phyloP scores from a whole-genome alignment of 495 filamentous ascomycete species.

The Penicillium coffeae region DNA sequence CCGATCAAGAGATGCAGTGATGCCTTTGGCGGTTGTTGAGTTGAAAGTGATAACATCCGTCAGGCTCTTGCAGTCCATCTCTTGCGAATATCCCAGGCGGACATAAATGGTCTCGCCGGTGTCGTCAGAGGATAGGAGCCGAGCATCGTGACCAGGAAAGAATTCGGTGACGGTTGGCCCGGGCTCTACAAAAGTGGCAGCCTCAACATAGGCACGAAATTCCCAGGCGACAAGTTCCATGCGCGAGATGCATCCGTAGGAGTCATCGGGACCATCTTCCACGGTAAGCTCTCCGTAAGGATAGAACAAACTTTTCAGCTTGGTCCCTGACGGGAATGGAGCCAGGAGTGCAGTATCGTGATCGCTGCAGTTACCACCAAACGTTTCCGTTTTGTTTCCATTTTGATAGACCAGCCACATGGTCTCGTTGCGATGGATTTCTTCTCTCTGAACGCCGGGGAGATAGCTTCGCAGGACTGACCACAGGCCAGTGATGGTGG shows the following conservation, averaged over 20 bases:
- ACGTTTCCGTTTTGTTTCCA: constrained; percentile 50
- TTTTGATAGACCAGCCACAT: constrained; percentile 71
- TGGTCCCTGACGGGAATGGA: constrained; percentile 52
- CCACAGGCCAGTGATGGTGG: constrained; percentile 67
- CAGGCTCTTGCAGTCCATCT: constrained; percentile 59
- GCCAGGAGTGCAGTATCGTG: constrained; percentile 48
- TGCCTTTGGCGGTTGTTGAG: constrained; percentile 47
- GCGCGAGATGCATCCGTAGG: constrained; percentile 40
- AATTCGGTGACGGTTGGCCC: constrained; percentile 63
- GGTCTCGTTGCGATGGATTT: constrained; percentile 45
- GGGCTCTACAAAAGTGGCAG: constrained; percentile 38
- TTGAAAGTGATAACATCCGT: constrained; percentile 44
- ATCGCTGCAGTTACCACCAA: constrained; percentile 57
- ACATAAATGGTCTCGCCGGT: constrained; percentile 44
- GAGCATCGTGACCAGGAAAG: constrained; percentile 58
- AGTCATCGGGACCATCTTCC: constrained; percentile 30
- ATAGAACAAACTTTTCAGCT: constrained; percentile 63
- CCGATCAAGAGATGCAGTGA: constrained; percentile 35
- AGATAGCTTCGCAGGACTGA: constrained; percentile 54
- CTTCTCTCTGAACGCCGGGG: constrained; percentile 48
- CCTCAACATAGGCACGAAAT: constrained; percentile 54
- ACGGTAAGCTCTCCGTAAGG: constrained; percentile 56
- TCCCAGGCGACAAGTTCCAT: constrained; percentile 48
- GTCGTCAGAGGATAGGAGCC: constrained; percentile 48
- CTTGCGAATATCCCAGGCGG: constrained; percentile 54